These are phyloP conservation scores for Rheum nobile DNA, from an alignment of 148 eudicot genomes.

Conservation along the genomic window DNA sequence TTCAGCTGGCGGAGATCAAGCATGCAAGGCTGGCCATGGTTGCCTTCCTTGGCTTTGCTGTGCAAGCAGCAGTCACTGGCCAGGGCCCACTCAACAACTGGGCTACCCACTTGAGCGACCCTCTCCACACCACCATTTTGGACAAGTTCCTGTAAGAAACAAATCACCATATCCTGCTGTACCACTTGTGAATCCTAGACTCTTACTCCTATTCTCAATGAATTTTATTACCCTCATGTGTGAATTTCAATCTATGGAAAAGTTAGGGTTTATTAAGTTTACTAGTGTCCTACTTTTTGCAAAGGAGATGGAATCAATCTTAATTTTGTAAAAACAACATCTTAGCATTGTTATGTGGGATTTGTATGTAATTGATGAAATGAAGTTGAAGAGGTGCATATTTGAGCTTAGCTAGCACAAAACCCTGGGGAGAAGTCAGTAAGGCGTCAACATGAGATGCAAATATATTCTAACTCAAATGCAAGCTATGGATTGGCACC, in stretches of 20 bases:
- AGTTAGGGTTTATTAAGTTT: neutral
- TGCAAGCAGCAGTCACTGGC: slow-evolving; percentile 93
- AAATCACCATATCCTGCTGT: neutral
- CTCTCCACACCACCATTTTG: slow-evolving; percentile 91
- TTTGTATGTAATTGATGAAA: neutral
- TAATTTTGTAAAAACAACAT: neutral
- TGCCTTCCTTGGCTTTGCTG: slow-evolving; percentile 86
- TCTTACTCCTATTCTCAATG: neutral
- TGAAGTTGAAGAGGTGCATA: neutral
- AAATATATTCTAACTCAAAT: no score
- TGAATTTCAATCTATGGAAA: neutral
- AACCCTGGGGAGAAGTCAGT: neutral
- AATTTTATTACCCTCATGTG: neutral
- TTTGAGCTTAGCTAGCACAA: neutral
- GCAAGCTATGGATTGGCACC: neutral
- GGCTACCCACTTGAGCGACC: slow-evolving; percentile 98
- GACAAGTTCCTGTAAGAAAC: slow-evolving; percentile 46
- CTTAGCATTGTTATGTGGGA: neutral
- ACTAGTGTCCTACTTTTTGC: neutral
- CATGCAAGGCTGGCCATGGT: slow-evolving; percentile 98
- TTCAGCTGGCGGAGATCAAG: slow-evolving; percentile 94
- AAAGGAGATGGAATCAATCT: neutral
- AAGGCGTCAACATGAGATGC: neutral
- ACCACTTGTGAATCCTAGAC: neutral
- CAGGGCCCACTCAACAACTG: slow-evolving; percentile 98